phyloP scores from a whole-genome alignment of 1,139 yeast species.

The Taphrina populina region DNA sequence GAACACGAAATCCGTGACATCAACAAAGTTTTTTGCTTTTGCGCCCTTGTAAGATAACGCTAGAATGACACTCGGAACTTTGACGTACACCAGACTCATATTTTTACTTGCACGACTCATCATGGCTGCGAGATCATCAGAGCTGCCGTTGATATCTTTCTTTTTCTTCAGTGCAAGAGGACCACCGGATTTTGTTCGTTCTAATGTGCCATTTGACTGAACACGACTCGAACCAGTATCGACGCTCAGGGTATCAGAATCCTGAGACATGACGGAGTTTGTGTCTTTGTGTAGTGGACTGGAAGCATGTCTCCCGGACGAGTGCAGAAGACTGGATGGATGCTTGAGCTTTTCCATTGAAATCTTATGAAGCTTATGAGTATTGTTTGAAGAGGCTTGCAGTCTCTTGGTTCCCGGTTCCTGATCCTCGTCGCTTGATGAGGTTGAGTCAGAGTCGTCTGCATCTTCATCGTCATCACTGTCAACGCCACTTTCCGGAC shows the following conservation, averaged over 20 bases:
- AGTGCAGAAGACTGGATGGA: conserved; percentile 6
- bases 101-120: conserved; percentile 65
- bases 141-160: conserved; percentile 33
- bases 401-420: neutral
- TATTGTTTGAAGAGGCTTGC: neutral
- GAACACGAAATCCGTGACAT: conserved; percentile 67
- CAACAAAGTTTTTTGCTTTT: conserved; percentile 62
- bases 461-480: conserved; percentile 5
- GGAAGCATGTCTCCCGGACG: neutral
- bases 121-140: conserved; percentile 57
- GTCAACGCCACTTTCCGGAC: conserved; percentile 1
- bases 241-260: neutral
- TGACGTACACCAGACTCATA: conserved; percentile 61
- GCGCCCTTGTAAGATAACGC: conserved; percentile 76
- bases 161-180: neutral
- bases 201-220: conserved; percentile 4
- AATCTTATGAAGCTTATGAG: neutral
- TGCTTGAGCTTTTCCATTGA: conserved; percentile 3
- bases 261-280: conserved; percentile 13
- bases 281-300: neutral
- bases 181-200: neutral
- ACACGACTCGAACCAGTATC: neutral
- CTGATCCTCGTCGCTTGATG: conserved; percentile 3
- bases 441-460: neutral
- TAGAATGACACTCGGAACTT: conserved; percentile 55